These are phyloP conservation scores for Waltiozyma solani DNA, from an alignment of 1,139 yeast species.

Conservation along the genomic window DNA sequence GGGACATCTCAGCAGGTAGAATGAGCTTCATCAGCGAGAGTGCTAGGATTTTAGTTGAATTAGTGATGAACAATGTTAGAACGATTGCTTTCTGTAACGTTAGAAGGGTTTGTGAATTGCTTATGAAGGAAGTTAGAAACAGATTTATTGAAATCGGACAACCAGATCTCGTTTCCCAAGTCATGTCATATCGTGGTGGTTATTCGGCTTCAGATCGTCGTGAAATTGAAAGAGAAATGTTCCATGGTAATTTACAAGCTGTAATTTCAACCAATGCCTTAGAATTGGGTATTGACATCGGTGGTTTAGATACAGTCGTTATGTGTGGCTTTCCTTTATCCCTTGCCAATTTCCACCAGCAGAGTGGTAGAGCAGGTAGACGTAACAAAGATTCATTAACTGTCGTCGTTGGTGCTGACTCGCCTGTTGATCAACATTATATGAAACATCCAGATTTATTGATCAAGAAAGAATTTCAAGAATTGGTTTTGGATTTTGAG, in stretches of 20 bases:
- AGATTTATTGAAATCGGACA: constrained; percentile 33
- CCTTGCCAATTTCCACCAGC: constrained; percentile 83
- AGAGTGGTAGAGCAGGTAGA: constrained; percentile 93
- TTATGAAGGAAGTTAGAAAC: constrained; percentile 72
- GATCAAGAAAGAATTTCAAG: constrained; percentile 40
- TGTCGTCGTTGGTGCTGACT: constrained; percentile 70
- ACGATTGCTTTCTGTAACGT: constrained; percentile 88
- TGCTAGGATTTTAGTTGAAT: constrained; percentile 57
- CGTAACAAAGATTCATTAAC: constrained; percentile 71
- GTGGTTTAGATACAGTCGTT: constrained; percentile 82
- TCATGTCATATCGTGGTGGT: constrained; percentile 94
- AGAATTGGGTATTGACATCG: constrained; percentile 91
- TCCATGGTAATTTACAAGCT: constrained; percentile 72
- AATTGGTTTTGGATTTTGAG: constrained; percentile 40
- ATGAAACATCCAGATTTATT: constrained; percentile 60
- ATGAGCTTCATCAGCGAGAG: constrained; percentile 69
- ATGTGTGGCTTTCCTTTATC: constrained; percentile 90
- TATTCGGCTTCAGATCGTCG: constrained; percentile 81
- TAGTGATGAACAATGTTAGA: constrained; percentile 56
- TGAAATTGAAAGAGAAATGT: constrained; percentile 82
- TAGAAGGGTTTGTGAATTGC: constrained; percentile 73
- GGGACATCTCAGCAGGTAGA: constrained; percentile 47
- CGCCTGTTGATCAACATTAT: constrained; percentile 82
- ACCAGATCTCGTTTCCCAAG: constrained; percentile 43
- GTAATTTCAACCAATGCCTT: constrained; percentile 92